These are phyloP conservation scores for Fusarium chaquense DNA, from an alignment of 2,329 filamentous ascomycete species.

Conservation along the genomic window DNA sequence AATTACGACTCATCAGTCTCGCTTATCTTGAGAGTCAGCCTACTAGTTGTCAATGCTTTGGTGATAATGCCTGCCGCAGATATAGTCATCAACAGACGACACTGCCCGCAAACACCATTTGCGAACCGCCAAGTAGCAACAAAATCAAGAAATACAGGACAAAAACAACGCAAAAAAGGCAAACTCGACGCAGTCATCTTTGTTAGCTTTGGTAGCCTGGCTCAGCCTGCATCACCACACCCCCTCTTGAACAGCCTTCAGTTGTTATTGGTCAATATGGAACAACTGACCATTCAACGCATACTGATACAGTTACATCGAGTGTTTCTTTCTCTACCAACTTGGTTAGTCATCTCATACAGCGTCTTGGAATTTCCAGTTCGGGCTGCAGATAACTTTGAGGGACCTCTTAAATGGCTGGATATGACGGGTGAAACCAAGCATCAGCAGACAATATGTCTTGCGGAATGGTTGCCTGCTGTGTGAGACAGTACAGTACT, in stretches of 20 bases:
- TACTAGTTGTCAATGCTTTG: neutral
- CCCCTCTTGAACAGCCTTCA: conserved; percentile 16
- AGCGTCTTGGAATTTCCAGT: conserved; percentile 22
- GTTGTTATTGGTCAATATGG: conserved; percentile 30
- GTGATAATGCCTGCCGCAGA: neutral
- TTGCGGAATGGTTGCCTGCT: conserved; percentile 38
- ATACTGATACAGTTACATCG: conserved; percentile 35
- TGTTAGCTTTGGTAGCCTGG: conserved; percentile 41
- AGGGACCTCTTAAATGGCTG: conserved; percentile 15
- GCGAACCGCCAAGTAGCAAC: conserved; percentile 25
- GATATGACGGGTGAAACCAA: conserved; percentile 10
- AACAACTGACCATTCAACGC: conserved; percentile 31
- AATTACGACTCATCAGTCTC: conserved; percentile 12
- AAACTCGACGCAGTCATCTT: conserved; percentile 28
- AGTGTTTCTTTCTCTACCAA: neutral
- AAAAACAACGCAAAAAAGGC: conserved; percentile 25
- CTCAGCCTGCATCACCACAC: conserved; percentile 40
- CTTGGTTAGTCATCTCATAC: conserved; percentile 1
- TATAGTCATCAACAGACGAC: neutral
- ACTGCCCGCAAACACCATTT: conserved; percentile 2
- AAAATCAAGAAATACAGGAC: neutral
- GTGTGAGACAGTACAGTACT: conserved; percentile 22
- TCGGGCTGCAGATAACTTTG: conserved; percentile 20
- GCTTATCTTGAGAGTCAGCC: conserved; percentile 16
- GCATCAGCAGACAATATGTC: conserved; percentile 42